Evolutionary conservation across 116 monocot species (phyloP), one percentile per base, ranked within the genome.

Genomic region (Dioscorea cayenensis): DNA sequence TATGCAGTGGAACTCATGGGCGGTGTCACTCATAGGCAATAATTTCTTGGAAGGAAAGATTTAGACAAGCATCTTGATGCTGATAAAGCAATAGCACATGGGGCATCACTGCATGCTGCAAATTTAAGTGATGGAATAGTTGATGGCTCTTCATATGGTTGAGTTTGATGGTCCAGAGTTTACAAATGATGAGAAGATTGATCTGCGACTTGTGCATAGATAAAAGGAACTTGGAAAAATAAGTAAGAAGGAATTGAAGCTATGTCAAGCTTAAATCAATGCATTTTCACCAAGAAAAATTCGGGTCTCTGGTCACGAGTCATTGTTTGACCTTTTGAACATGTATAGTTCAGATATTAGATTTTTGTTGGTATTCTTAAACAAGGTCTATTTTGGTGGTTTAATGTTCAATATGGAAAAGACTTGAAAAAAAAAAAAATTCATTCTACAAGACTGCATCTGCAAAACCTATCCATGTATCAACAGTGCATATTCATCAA

Each of bases 111-210:
- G 36, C 89, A 87, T 84, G 99, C 99, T 85, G 99, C 99, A 72
- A 99, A 99, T 81, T 75, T 99, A 69, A 99, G 94, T 82, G 99
- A 99, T 82, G 99, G 99, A 71, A 91, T 99, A 89, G 82, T 94
- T 76, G 99, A 99, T 83, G 94, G 94, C 43, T 94, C 94, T 28
- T 51, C 94, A 66, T 99, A 94, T 91, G 99, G 89, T 14, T 84
- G 76, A 89, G 61, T 72, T 99, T 29, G 77, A 82, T 76, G 89
- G 85, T n/a, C 69, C 82, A 51, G 89, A 84, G 82, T 72, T 89
- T 76, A 68, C 79, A 37, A 81, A 85, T 72, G 87, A 85, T 63
- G 91, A 99, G 23, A 83, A 20, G 17, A 81, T 75, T 69, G 87
- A 91, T 68, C 71, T 68, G 51, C 63, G n/a, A n/a, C 71, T 68